Percentiles rank a stretch among this genome's conserved stretches.
phyloP scores from a whole-genome alignment of 2,329 filamentous ascomycete species.

The Exophiala sp. region DNA sequence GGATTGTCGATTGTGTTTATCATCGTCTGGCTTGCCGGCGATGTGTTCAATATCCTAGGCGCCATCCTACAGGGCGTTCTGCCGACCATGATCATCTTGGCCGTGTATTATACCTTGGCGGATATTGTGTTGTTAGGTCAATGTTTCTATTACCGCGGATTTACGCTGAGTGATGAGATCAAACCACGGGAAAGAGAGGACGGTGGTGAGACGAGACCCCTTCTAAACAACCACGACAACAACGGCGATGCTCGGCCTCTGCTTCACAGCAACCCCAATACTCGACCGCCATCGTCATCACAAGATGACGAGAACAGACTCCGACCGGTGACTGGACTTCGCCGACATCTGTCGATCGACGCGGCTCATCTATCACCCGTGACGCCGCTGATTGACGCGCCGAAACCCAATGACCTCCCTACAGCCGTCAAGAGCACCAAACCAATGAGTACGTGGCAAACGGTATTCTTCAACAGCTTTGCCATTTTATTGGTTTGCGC shows the following conservation, averaged over 20 bases:
- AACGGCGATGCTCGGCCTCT: slow-evolving; percentile 28
- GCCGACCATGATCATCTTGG: slow-evolving; percentile 93
- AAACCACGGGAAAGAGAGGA: not conserved
- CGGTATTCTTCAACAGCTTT: slow-evolving; percentile 64
- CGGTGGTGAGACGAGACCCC: slow-evolving; percentile 11
- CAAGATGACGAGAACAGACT: slow-evolving; percentile 2
- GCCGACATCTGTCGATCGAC: slow-evolving; percentile 53
- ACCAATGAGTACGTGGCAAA: slow-evolving; percentile 41
- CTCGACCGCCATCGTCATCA: slow-evolving; percentile 11
- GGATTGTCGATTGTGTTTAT: slow-evolving; percentile 88
- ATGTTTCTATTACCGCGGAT: slow-evolving; percentile 93
- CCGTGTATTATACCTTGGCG: slow-evolving; percentile 86
- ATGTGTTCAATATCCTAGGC: slow-evolving; percentile 96
- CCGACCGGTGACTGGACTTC: slow-evolving; percentile 31
- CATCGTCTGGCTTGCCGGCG: slow-evolving; percentile 84
- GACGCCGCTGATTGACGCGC: slow-evolving; percentile 64
- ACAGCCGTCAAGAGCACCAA: slow-evolving; percentile 29
- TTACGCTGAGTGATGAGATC: slow-evolving; percentile 42
- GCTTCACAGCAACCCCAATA: slow-evolving; percentile 20
- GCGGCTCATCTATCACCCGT: slow-evolving; percentile 69
- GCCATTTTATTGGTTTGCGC: slow-evolving; percentile 75
- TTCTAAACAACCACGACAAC: slow-evolving; percentile 20
- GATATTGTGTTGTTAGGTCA: slow-evolving; percentile 83
- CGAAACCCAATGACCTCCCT: slow-evolving; percentile 32
- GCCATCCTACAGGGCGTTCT: slow-evolving; percentile 84